Percentiles rank a stretch among this genome's conserved stretches.
Conservation (phyloP, 164 flowering plant species). For the Berberis thunbergii region DNA sequence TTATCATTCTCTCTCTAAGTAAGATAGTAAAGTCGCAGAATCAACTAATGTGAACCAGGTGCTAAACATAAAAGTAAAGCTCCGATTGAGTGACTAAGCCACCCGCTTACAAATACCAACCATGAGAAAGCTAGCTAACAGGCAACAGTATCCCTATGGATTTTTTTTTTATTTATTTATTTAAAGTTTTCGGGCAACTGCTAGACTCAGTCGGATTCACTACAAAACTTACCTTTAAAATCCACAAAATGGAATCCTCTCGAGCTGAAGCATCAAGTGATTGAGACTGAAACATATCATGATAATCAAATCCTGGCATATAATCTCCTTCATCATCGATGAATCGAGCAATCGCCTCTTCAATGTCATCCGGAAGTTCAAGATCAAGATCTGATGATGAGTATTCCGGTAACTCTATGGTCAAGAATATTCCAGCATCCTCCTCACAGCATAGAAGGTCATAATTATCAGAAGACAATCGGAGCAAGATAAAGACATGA, state of each 20-base stretch:
- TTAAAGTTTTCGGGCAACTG: background rate
- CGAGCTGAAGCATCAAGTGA: slow-evolving; percentile 63
- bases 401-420: slow-evolving; percentile 33
- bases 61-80: background rate
- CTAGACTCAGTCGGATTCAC: background rate
- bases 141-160: background rate
- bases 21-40: background rate
- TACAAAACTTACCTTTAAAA: slow-evolving; percentile 62
- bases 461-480: slow-evolving; percentile 35
- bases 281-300: slow-evolving; percentile 34
- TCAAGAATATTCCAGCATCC: slow-evolving; percentile 36
- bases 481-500: slow-evolving; percentile 39
- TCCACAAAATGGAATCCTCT: slow-evolving; percentile 73
- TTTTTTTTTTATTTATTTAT: too few relatives aligned
- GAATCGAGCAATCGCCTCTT: slow-evolving; percentile 51
- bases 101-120: background rate
- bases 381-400: slow-evolving; percentile 22
- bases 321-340: slow-evolving; percentile 60
- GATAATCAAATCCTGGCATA: slow-evolving; percentile 48
- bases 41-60: background rate
- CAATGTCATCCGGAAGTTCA: slow-evolving; percentile 31
- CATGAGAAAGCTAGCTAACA: background rate
- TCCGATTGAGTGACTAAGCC: background rate
- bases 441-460: slow-evolving; percentile 53
- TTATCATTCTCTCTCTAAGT: background rate